Evolutionary conservation across 2,329 filamentous ascomycete genomes (phyloP), one percentile per base, ranked within the genome.

Genomic region (Pestalotiopsis sp.): DNA sequence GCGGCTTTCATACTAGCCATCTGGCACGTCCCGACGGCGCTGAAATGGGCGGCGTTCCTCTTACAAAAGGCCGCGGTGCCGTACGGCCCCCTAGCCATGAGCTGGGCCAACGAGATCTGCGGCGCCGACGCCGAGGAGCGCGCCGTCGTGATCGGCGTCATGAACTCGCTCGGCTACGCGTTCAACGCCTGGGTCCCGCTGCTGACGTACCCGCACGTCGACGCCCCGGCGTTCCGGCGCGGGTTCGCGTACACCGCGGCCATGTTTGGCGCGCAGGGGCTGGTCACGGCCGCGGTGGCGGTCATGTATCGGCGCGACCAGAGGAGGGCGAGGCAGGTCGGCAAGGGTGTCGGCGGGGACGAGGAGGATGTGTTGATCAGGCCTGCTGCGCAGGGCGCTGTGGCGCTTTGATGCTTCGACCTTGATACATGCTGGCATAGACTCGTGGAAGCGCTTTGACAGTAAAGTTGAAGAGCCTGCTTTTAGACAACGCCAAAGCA

Each of bases 81-180:
- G 3, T 73, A 73, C 65, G 71, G 71, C 1, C 72, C 72, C 3
- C 65, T 74, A 9, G 71, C 68, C 64, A 72, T 73, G 71, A 76
- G 76, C 6, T 81, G 80, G 78, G 76, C 79, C 4, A 82, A 81
- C 66, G 74, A 78, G 66, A 77, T 78, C 10, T 79, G 78, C 62
- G 73, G 76, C 2, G 70, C 72, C 11, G 80, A 82, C 40, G 78
- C 80, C 6, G 80, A 82, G 72, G 80, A 81, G 44, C 78, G 81
- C 1, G 78, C 80, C 3, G 72, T 82, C 7, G 79, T 81, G 4
- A 78, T 82, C 17, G 78, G 80, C 1, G 78, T 80, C 6, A 82
- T 83, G 79, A 78, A 80, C 24, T 75, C 78, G 0, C 72, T 81
- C 61, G 75, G 75, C 9, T 81, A 77, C 64, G 78, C 78, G 0